Conservation (phyloP, 1,284 basidiomycete species). For the Hymenochaete sp. region DNA sequence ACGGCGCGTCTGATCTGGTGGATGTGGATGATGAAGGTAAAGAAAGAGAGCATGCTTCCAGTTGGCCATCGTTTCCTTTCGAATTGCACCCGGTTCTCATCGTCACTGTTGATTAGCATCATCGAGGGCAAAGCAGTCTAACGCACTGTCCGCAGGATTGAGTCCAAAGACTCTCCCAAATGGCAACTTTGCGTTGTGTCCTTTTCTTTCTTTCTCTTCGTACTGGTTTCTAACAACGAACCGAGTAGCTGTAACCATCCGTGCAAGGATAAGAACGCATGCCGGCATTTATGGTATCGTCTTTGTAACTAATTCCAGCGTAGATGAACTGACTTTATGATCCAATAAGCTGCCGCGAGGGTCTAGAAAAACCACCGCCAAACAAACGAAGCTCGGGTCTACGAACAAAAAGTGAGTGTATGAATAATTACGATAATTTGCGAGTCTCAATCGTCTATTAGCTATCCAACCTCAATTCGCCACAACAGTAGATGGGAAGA, state of each 20-base stretch:
- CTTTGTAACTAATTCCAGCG: no score
- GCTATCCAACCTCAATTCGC: no score
- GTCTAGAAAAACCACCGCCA: slow-evolving; percentile 41
- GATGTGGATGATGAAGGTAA: slow-evolving; percentile 27
- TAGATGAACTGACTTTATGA: neutral
- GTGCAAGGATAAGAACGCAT: slow-evolving; percentile 70
- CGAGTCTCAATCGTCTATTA: no score
- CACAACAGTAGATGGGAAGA: neutral
- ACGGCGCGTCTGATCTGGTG: no score
- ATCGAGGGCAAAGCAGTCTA: neutral
- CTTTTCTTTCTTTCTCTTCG: neutral
- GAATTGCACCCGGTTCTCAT: no score
- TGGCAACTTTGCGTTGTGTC: slow-evolving; percentile 46
- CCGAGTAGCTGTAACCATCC: slow-evolving; percentile 61
- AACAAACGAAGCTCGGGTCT: slow-evolving; percentile 23
- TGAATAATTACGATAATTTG: no score
- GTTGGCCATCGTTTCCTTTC: neutral
- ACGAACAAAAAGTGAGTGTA: slow-evolving; percentile 21
- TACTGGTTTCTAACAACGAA: slow-evolving; percentile 3
- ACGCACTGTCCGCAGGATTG: no score
- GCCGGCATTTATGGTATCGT: slow-evolving; percentile 69
- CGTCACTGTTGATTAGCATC: no score
- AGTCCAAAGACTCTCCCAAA: slow-evolving; percentile 31
- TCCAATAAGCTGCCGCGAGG: slow-evolving; percentile 58
- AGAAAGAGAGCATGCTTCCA: neutral